Conservation (phyloP, 495 filamentous ascomycete genomes). For the Massariosphaeria phaeospora region DNA sequence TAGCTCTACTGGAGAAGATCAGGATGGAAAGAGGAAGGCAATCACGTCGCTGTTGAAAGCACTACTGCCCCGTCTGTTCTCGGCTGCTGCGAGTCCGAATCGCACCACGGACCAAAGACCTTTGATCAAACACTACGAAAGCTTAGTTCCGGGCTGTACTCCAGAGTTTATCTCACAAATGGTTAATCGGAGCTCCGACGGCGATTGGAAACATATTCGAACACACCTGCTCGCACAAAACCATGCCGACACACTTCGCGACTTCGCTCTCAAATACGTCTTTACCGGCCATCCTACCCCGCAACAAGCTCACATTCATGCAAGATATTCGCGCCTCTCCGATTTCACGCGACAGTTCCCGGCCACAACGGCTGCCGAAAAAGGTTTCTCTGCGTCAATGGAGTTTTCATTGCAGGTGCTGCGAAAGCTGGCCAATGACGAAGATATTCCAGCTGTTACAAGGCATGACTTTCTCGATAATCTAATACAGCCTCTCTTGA, state of each 20-base stretch:
- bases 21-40: constrained; percentile 12
- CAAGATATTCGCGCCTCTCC: not conserved
- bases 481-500: constrained; percentile 12
- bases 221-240: not conserved
- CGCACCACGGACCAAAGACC: constrained; percentile 18
- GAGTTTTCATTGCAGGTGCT: constrained; percentile 19
- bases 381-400: constrained; percentile 26
- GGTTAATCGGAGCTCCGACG: not conserved
- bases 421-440: not conserved
- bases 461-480: not conserved
- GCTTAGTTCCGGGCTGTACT: constrained; percentile 14
- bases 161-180: not conserved
- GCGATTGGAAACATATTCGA: not conserved
- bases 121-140: constrained; percentile 2
- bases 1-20: not conserved
- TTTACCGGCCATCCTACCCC: not conserved
- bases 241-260: constrained; percentile 10
- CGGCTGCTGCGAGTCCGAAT: not conserved
- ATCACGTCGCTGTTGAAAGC: constrained; percentile 10
- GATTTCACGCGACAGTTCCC: not conserved
- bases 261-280: constrained; percentile 1
- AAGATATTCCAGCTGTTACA: not conserved
- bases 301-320: no score
- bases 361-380: not conserved
- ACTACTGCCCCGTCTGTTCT: constrained; percentile 3